Conservation (phyloP, 176 grass and related monocot genomes). For the Carex cristatella region DNA sequence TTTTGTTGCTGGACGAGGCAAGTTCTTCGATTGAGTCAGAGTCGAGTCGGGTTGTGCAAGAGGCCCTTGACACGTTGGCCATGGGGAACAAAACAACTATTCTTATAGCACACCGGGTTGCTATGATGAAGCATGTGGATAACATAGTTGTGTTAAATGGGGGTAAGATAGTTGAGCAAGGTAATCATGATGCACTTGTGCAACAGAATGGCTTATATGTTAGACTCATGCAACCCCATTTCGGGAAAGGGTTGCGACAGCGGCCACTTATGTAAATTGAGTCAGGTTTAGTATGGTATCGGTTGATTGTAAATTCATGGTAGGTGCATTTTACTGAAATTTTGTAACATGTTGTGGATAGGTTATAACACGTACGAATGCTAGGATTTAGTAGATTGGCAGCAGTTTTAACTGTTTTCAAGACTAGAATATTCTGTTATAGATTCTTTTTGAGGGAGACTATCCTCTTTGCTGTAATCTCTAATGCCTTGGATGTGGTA, state of each 20-base stretch:
- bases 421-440: slow-evolving; percentile 10
- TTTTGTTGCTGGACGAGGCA: slow-evolving; percentile 94
- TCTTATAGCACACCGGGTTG: slow-evolving; percentile 91
- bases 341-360: slow-evolving; percentile 13
- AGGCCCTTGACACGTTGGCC: slow-evolving; percentile 91
- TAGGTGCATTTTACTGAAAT: not conserved
- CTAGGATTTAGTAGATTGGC: not conserved
- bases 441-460: slow-evolving; percentile 3
- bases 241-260: slow-evolving; percentile 89
- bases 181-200: slow-evolving; percentile 75
- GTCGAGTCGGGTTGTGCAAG: slow-evolving; percentile 93
- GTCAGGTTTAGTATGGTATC: slow-evolving; percentile 28
- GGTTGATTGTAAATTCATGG: slow-evolving; percentile 22
- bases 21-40: slow-evolving; percentile 92
- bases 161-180: slow-evolving; percentile 96
- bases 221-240: slow-evolving; percentile 99
- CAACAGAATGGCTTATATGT: slow-evolving; percentile 93
- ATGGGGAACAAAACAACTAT: slow-evolving; percentile 99
- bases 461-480: slow-evolving; percentile 18
- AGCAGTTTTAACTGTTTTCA: slow-evolving; percentile 3
- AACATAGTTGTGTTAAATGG: slow-evolving; percentile 92
- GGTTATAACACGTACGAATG: slow-evolving; percentile 3
- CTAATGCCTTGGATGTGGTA: slow-evolving; percentile 31
- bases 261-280: slow-evolving; percentile 76
- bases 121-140: slow-evolving; percentile 99